phyloP scores from a whole-genome alignment of 2,329 filamentous ascomycete genomes.

The Verticillium nonalfalfae region DNA sequence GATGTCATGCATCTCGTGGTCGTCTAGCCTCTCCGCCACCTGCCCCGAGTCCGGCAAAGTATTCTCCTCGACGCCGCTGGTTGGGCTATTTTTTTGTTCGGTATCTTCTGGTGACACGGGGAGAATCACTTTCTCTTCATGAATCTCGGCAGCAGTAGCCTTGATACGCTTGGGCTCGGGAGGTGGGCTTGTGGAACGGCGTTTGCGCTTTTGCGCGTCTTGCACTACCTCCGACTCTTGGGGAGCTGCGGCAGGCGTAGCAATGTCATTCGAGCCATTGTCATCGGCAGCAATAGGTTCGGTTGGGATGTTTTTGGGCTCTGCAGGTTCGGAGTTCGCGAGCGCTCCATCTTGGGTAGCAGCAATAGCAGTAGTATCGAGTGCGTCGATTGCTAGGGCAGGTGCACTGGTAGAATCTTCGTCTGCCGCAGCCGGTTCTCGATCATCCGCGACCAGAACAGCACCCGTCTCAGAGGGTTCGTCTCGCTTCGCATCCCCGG shows the following conservation, averaged over 20 bases:
- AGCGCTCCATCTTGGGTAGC: background rate
- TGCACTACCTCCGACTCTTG: constrained; percentile 21
- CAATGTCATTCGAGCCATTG: background rate
- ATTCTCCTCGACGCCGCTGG: background rate
- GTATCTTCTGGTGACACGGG: background rate
- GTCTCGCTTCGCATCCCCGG: background rate
- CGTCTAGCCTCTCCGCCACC: background rate
- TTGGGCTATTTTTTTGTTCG: background rate
- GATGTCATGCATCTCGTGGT: background rate
- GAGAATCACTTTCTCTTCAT: background rate
- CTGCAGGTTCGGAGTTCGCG: background rate
- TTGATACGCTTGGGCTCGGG: constrained; percentile 51
- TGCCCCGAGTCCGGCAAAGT: background rate
- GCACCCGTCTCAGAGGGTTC: background rate
- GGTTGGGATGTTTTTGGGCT: constrained; percentile 5
- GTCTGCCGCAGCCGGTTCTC: background rate
- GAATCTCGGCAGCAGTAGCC: constrained; percentile 13
- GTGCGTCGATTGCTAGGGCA: background rate
- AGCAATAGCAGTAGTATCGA: background rate
- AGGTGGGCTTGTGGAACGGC: constrained; percentile 56
- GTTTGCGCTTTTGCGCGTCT: constrained; percentile 60
- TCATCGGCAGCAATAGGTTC: background rate
- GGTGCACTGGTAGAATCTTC: background rate
- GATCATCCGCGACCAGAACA: background rate
- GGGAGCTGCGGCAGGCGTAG: constrained; percentile 7